Evolutionary conservation across 1,139 yeast species (phyloP), one percentile per base, ranked within the genome.

Genomic region (Saccharomyces hybrid): DNA sequence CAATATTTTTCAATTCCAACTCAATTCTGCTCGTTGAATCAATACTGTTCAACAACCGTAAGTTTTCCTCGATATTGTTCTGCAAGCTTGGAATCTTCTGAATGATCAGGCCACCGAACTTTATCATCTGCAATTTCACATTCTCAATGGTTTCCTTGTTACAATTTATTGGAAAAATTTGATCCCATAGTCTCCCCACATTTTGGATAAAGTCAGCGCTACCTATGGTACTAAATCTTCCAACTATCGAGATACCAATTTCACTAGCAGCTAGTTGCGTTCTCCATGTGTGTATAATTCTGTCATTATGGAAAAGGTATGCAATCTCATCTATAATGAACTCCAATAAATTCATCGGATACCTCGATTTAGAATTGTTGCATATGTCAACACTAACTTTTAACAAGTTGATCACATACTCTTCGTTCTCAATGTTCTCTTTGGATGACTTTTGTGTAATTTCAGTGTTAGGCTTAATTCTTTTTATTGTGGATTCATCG

Each of bases 241-340:
- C 61, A 13, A 66, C 46, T 49, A 65, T 60, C 13, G 47, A 53
- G 32, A 57, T 58, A 48, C 69, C 69, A 49, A 63, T 68, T 61
- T 83, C 85, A 60, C 71, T 74, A 8, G 72, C 65, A 4, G 74
- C 72, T 4, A 78, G 57, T 60, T 80, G 80, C 0, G 84, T 76
- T 62, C 86, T 76, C 89, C 89, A 84, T 0, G 88, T 79, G 52
- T 73, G 73, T 6, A 73, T 73, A 52, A 80, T 71, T 16, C 64
- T 63, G 2, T 63, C 60, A 34, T 65, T 62, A 5, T 64, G 57
- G 56, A 78, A 74, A 56, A 62, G 76, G 27, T 52, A 54, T 58
- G 65, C 25, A 7, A 66, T 47, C 51, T 63, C 29, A 11, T 55
- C 50, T 13, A 62, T 54, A 16, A 65, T 59, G 56, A 64, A 69